Percentiles rank a stretch among this genome's conserved stretches.
These are phyloP conservation scores for Zymoseptoria tritici DNA, from an alignment of 2,329 filamentous ascomycete species.

Conservation along the genomic window DNA sequence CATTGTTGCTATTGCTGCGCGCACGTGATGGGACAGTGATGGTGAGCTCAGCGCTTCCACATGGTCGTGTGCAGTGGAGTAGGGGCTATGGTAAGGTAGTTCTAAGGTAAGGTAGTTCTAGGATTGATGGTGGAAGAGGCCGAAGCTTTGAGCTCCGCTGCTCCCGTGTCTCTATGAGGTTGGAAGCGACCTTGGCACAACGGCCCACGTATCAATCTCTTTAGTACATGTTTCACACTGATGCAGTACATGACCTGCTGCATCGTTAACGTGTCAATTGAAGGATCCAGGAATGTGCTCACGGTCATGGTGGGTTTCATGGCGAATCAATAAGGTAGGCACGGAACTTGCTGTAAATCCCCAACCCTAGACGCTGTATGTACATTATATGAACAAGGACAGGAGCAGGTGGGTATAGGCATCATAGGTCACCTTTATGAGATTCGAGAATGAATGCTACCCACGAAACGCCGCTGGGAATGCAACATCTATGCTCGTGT, in stretches of 20 bases:
- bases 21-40: background rate
- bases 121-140: background rate
- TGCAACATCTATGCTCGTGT: no score
- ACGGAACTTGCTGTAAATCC: background rate
- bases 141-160: background rate
- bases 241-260: background rate
- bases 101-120: background rate
- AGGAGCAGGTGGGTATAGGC: no score
- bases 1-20: slow-evolving; percentile 46
- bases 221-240: background rate
- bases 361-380: background rate
- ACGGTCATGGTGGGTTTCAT: background rate
- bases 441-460: no score
- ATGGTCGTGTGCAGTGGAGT: background rate
- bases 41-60: background rate
- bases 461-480: no score
- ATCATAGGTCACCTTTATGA: no score
- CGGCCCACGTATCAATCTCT: background rate
- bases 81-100: background rate
- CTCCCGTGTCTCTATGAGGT: no score
- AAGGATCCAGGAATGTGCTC: background rate
- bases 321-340: background rate
- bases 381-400: background rate
- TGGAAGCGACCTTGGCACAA: background rate
- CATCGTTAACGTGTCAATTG: background rate